A percentile compares a stretch with the other conserved stretches of the same genome.
Conservation (phyloP, 345 rosid genomes). For the Microthlaspi erraticum region DNA sequence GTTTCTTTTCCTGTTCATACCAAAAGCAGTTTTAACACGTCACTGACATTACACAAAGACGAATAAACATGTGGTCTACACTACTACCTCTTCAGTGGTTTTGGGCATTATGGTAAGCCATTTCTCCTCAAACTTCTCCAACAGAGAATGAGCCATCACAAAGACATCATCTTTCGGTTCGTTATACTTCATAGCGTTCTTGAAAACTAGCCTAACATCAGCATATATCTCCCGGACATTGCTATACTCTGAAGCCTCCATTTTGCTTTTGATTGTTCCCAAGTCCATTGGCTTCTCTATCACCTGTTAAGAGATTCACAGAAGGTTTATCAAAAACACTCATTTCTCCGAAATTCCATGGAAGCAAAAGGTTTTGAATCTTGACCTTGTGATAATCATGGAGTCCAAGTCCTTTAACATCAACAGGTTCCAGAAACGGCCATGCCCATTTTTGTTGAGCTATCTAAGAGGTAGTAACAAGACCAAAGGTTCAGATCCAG, state of each 20-base stretch:
- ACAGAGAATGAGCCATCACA: constrained; percentile 73
- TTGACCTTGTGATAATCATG: constrained; percentile 73
- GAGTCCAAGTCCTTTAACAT: constrained; percentile 73
- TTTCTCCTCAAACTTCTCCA: constrained; percentile 76
- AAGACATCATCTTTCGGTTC: constrained; percentile 68
- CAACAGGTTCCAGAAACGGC: constrained; percentile 82
- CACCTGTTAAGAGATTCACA: constrained; percentile 51
- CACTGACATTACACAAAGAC: constrained; percentile 6
- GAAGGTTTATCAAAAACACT: neutral
- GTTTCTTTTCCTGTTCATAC: constrained; percentile 64
- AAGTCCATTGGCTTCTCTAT: constrained; percentile 90
- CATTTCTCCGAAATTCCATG: neutral
- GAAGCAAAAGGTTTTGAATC: constrained; percentile 8
- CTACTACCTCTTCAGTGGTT: constrained; percentile 83
- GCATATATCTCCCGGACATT: constrained; percentile 85
- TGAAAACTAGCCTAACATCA: constrained; percentile 82
- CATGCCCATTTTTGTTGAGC: constrained; percentile 77
- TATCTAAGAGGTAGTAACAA: constrained; percentile 49
- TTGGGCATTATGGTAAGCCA: constrained; percentile 81
- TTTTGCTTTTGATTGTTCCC: constrained; percentile 64
- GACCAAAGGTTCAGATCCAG: neutral
- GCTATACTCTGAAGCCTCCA: constrained; percentile 69
- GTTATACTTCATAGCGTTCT: constrained; percentile 84
- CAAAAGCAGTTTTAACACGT: constrained; percentile 1
- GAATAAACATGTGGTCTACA: neutral